phyloP scores from a whole-genome alignment of 2,329 filamentous ascomycete genomes.

The Botryotinia globosa region DNA sequence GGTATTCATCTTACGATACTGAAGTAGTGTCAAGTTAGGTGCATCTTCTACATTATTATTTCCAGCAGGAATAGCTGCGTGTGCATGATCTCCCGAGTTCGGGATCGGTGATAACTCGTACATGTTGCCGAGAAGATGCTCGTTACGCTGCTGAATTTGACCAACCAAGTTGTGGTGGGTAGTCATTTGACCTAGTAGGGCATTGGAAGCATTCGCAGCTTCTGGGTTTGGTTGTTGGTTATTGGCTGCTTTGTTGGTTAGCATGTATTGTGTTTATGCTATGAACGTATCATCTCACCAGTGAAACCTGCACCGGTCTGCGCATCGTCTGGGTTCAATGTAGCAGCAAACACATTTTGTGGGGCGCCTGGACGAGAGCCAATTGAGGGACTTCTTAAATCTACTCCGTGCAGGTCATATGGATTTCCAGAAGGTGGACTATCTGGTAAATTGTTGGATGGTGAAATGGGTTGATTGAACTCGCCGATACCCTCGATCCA shows the following conservation, averaged over 20 bases:
- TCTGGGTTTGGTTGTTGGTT: not conserved
- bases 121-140: no score
- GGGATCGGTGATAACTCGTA: no score
- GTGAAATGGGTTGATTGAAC: no score
- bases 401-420: not conserved
- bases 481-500: not conserved
- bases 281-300: not conserved
- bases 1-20: not conserved
- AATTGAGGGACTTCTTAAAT: not conserved
- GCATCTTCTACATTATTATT: no score
- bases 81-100: not conserved
- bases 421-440: not conserved
- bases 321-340: not conserved
- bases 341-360: not conserved
- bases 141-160: not conserved
- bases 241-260: not conserved
- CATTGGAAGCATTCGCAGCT: not conserved
- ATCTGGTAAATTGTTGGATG: not conserved
- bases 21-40: not conserved
- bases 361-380: fast-evolving
- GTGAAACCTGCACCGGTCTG: not conserved
- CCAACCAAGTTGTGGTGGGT: not conserved
- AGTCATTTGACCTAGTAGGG: not conserved
- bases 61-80: not conserved
- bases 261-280: not conserved